Conservation (phyloP, 1,284 basidiomycete species). For the Melanopsichium pennsylvanicum region DNA sequence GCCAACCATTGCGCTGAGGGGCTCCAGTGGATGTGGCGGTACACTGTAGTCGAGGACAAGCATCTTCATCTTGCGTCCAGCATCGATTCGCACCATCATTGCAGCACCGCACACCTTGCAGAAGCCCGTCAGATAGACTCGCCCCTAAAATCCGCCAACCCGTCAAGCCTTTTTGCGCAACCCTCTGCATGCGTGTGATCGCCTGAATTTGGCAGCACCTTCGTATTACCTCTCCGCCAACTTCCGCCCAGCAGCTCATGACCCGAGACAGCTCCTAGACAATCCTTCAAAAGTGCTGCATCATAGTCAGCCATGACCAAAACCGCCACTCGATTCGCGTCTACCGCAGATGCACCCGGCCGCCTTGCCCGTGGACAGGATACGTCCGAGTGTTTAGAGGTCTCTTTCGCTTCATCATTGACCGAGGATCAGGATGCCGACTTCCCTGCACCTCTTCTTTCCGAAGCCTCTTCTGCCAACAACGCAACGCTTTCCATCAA, state of each 20-base stretch:
- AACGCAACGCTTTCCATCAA: too few relatives aligned
- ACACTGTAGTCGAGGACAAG: too few relatives aligned
- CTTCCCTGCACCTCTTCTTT: constrained; percentile 1
- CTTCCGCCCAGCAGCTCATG: constrained; percentile 2
- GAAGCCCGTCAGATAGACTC: too few relatives aligned
- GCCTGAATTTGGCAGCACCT: not conserved
- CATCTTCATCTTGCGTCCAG: too few relatives aligned
- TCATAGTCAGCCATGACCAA: constrained; percentile 12
- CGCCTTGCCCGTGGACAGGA: not conserved
- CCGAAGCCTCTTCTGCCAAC: constrained; percentile 3
- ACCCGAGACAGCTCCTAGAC: not conserved
- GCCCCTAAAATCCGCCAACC: too few relatives aligned
- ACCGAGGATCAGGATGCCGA: constrained; percentile 12
- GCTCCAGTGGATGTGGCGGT: too few relatives aligned
- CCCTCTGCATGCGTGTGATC: not conserved
- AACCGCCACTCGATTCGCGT: constrained; percentile 2
- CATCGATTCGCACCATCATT: too few relatives aligned
- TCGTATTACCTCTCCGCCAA: not conserved
- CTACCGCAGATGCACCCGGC: not conserved
- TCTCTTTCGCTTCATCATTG: constrained; percentile 10
- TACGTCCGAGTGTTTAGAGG: constrained; percentile 20
- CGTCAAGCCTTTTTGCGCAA: not conserved
- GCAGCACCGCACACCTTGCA: too few relatives aligned
- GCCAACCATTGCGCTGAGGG: too few relatives aligned
- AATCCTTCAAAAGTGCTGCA: not conserved